phyloP scores from a whole-genome alignment of 2,329 filamentous ascomycete genomes.

The Metarhizium rileyi region DNA sequence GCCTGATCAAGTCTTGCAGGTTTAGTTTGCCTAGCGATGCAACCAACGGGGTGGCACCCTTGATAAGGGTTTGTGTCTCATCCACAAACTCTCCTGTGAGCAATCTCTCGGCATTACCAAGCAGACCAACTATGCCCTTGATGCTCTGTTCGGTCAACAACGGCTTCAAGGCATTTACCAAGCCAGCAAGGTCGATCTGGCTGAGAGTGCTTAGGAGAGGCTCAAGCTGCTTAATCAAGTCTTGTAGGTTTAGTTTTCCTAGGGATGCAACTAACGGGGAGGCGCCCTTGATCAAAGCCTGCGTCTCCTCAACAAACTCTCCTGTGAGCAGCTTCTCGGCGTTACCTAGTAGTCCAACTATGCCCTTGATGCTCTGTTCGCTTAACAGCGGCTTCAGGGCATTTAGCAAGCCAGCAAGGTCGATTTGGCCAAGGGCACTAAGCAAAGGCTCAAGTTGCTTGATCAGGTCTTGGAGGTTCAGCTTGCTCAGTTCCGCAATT shows the following conservation, averaged over 20 bases:
- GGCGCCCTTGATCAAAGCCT: constrained; percentile 17
- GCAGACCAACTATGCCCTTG: constrained; percentile 21
- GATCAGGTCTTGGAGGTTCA: constrained; percentile 16
- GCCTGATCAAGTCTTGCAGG: constrained; percentile 16
- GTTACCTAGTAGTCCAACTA: constrained; percentile 24
- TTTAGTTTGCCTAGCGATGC: constrained; percentile 14
- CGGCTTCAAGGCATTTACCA: constrained; percentile 18
- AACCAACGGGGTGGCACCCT: constrained; percentile 21
- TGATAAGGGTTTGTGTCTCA: constrained; percentile 21
- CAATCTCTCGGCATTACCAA: constrained; percentile 22
- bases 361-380: constrained; percentile 18
- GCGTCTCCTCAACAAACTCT: constrained; percentile 22
- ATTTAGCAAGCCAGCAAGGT: constrained; percentile 12
- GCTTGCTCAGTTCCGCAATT: constrained; percentile 7
- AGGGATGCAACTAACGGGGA: constrained; percentile 8
- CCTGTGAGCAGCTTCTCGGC: constrained; percentile 21
- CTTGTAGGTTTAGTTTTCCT: constrained; percentile 13
- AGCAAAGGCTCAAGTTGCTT: constrained; percentile 19
- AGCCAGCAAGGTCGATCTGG: constrained; percentile 4
- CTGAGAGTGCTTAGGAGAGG: constrained; percentile 9
- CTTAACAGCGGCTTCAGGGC: constrained; percentile 21
- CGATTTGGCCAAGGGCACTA: constrained; percentile 4
- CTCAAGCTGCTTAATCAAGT: constrained; percentile 20
- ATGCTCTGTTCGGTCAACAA: constrained; percentile 21
- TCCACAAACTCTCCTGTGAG: constrained; percentile 23